These are phyloP conservation scores for Cryomyces minteri DNA, from an alignment of 495 filamentous ascomycete genomes.

Conservation along the genomic window DNA sequence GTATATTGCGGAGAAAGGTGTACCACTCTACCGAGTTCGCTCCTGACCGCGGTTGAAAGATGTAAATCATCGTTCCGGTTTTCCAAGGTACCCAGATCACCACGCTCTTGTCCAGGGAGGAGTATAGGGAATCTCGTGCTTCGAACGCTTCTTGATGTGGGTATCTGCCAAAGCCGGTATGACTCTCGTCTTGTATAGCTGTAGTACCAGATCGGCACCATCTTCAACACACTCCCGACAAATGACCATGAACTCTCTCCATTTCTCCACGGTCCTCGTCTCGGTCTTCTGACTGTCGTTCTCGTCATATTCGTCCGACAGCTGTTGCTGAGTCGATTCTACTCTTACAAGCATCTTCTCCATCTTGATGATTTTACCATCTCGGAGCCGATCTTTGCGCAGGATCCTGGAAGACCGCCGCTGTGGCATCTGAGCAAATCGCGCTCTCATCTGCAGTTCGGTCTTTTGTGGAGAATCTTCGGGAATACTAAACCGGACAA, in stretches of 20 bases:
- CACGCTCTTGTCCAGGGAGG: constrained; percentile 52
- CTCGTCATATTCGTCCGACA: constrained; percentile 49
- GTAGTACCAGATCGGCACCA: constrained; percentile 36
- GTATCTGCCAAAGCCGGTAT: constrained; percentile 42
- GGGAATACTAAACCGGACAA: constrained; percentile 26
- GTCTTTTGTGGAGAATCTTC: constrained; percentile 23
- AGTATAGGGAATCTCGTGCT: constrained; percentile 45
- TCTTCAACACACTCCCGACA: constrained; percentile 38
- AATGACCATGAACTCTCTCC: constrained; percentile 55
- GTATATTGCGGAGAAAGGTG: constrained; percentile 43
- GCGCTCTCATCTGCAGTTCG: constrained; percentile 16
- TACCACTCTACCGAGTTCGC: constrained; percentile 58
- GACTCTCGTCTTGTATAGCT: constrained; percentile 48
- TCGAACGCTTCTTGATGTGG: constrained; percentile 29
- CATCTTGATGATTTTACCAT: constrained; percentile 53
- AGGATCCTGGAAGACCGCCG: constrained; percentile 22
- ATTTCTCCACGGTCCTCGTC: constrained; percentile 42
- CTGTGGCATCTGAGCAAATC: constrained; percentile 19
- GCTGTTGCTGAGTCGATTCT: constrained; percentile 32
- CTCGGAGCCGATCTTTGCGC: constrained; percentile 24
- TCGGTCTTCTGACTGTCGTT: constrained; percentile 44
- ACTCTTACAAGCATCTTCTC: constrained; percentile 58
- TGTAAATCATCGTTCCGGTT: constrained; percentile 43
- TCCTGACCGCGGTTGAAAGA: constrained; percentile 44
- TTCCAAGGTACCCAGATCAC: constrained; percentile 44